Conservation (phyloP, 2,329 filamentous ascomycete species). For the Phaeosphaeriaceae sp. region DNA sequence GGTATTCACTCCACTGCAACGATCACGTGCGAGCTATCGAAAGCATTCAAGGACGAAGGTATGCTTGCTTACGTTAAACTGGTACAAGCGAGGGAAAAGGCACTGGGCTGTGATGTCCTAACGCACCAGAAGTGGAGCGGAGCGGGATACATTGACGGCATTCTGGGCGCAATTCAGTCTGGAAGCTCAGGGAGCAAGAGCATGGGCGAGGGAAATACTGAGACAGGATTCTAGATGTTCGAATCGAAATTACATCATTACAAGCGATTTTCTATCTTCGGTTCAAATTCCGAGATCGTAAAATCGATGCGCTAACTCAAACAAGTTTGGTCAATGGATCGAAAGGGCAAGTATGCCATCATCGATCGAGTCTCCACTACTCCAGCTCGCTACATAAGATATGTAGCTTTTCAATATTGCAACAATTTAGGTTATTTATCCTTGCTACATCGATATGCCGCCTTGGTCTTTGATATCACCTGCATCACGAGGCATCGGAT, state of each 20-base stretch:
- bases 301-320: neutral
- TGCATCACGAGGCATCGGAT: constrained; percentile 69
- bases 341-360: constrained; percentile 35
- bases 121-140: constrained; percentile 92
- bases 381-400: constrained; percentile 5
- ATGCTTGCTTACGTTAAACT: constrained; percentile 98
- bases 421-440: constrained; percentile 9
- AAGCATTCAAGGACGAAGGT: constrained; percentile 84
- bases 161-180: constrained; percentile 87
- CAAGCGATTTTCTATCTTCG: neutral
- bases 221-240: constrained; percentile 54
- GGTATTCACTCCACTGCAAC: constrained; percentile 70
- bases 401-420: constrained; percentile 1
- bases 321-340: constrained; percentile 30
- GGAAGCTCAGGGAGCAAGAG: constrained; percentile 88
- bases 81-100: constrained; percentile 89
- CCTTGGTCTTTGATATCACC: constrained; percentile 63
- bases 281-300: neutral
- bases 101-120: constrained; percentile 87
- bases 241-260: neutral
- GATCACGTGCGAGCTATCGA: constrained; percentile 76
- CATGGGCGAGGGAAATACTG: constrained; percentile 95
- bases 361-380: constrained; percentile 33
- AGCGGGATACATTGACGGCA: constrained; percentile 81
- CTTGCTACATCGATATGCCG: constrained; percentile 40